Evolutionary conservation across 2,329 filamentous ascomycete species (phyloP).

Genomic region (Mollisiaceae sp.): DNA sequence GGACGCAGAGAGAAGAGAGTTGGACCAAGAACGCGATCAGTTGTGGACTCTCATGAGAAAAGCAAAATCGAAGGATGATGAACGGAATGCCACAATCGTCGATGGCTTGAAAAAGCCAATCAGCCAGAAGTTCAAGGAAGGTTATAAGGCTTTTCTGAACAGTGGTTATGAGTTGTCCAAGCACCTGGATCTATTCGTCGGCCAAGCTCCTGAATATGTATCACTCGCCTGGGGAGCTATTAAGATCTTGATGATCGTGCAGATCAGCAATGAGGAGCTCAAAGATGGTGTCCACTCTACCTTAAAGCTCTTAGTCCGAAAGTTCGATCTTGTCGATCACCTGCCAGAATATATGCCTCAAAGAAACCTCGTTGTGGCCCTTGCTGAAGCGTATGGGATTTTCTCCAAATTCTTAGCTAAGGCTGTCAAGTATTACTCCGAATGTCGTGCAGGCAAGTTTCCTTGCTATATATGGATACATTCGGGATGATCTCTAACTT

Average conservation of each 20-base stretch:
- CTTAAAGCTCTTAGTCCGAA: not conserved
- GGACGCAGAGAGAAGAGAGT: not conserved
- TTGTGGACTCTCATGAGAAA: not conserved
- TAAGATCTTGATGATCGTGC: not conserved
- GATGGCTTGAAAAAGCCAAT: not conserved
- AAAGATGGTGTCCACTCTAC: not conserved
- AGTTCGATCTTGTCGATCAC: constrained; percentile 3
- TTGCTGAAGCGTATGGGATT: not conserved
- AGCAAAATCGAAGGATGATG: not conserved
- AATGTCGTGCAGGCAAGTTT: not conserved
- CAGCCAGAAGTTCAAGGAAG: not conserved
- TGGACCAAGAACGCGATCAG: not conserved
- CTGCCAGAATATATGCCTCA: not conserved
- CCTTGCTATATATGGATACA: not conserved
- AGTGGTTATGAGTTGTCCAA: not conserved
- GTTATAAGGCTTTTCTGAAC: not conserved
- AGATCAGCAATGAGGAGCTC: not conserved
- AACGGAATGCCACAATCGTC: not conserved
- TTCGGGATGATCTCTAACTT: not conserved
- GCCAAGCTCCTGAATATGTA: constrained; percentile 2
- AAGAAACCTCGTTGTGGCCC: not conserved
- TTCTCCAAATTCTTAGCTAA: not conserved
- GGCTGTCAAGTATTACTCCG: not conserved
- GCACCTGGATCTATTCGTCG: constrained; percentile 5
- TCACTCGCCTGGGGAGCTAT: not conserved